Conservation (phyloP, 805 yeast species). For the Allodekkera sacchari region DNA sequence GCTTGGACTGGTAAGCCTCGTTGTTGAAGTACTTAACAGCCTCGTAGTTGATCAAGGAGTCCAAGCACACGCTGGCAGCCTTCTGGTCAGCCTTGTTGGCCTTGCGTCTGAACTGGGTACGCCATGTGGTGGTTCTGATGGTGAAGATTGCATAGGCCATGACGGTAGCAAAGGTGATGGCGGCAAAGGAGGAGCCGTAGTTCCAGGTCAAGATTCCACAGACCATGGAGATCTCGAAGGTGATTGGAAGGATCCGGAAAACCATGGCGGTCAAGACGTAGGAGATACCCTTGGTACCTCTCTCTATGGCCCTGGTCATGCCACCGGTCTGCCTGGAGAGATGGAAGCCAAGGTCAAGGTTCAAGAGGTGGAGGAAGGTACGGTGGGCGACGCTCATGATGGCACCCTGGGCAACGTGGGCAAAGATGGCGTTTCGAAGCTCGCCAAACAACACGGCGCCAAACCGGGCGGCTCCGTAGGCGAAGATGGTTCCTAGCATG, state of each 20-base stretch:
- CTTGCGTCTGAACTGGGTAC: slow-evolving; percentile 81
- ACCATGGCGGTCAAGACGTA: slow-evolving; percentile 93
- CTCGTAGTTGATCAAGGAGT: slow-evolving; percentile 88
- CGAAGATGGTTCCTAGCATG: slow-evolving; percentile 62
- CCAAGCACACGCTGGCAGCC: slow-evolving; percentile 93
- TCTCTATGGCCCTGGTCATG: slow-evolving; percentile 87
- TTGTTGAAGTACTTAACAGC: slow-evolving; percentile 93
- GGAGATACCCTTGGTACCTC: slow-evolving; percentile 96
- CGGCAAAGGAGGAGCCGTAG: slow-evolving; percentile 84
- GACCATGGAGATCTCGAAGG: slow-evolving; percentile 87
- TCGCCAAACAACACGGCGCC: slow-evolving; percentile 95
- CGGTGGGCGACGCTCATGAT: slow-evolving; percentile 82
- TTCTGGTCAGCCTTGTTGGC: slow-evolving; percentile 91
- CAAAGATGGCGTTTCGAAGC: slow-evolving; percentile 89
- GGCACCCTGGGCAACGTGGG: slow-evolving; percentile 91
- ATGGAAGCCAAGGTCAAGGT: slow-evolving; percentile 84
- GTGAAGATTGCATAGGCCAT: slow-evolving; percentile 82
- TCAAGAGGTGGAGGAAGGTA: slow-evolving; percentile 76
- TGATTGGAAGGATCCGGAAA: slow-evolving; percentile 90
- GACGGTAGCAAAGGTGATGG: slow-evolving; percentile 84
- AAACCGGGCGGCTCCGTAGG: slow-evolving; percentile 90
- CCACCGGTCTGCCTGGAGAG: slow-evolving; percentile 93
- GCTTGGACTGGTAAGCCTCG: slow-evolving; percentile 68
- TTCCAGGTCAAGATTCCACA: slow-evolving; percentile 91
- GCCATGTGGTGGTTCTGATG: slow-evolving; percentile 90